These are phyloP conservation scores for Nicotiana noctiflora DNA, from an alignment of 257 asterid species.

Conservation along the genomic window DNA sequence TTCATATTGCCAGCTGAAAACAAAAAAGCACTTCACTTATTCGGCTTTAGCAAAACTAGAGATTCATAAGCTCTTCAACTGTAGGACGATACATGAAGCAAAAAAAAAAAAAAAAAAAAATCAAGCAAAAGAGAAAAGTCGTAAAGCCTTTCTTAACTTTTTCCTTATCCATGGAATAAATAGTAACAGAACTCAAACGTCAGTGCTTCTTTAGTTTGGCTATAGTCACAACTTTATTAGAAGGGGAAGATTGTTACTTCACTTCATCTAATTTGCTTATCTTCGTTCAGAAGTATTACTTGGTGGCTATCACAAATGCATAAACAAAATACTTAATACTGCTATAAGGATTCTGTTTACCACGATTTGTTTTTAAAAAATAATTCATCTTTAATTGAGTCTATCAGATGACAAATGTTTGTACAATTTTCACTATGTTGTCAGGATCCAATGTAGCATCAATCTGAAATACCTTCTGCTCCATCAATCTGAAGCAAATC, in stretches of 20 bases:
- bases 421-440: constrained; percentile 38
- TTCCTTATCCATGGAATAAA: background rate
- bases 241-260: background rate
- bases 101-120: background rate
- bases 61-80: too few relatives aligned
- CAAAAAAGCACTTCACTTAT: too few relatives aligned
- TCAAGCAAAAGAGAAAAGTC: background rate
- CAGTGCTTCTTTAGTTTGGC: background rate
- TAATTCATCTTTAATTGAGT: background rate
- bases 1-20: background rate
- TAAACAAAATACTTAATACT: too few relatives aligned
- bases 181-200: background rate
- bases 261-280: background rate
- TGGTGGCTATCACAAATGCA: background rate
- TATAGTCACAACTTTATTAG: background rate
- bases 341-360: background rate
- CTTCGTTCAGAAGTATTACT: background rate
- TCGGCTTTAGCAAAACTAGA: too few relatives aligned
- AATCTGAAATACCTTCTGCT: constrained; percentile 60
- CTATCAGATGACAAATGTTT: constrained; percentile 16
- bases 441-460: constrained; percentile 65
- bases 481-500: constrained; percentile 75
- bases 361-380: background rate
- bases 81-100: background rate
- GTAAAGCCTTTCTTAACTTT: background rate